Conservation (phyloP, 192 early-diverging fungal species). For the Phycomyces nitens region DNA sequence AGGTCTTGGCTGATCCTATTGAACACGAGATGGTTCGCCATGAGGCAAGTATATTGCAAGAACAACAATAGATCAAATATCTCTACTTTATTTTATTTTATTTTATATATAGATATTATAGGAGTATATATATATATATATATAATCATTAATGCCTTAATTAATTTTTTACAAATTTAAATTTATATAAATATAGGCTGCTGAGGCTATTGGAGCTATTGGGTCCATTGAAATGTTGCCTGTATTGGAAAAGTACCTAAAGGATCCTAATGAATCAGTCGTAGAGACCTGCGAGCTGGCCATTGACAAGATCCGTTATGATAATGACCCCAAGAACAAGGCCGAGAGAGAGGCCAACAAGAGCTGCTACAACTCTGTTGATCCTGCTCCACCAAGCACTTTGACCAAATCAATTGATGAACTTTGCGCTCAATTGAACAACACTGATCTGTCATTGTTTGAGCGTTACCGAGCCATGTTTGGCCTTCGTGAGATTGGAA, state of each 20-base stretch:
- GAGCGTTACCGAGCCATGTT: slow-evolving; percentile 95
- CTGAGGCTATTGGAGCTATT: slow-evolving; percentile 94
- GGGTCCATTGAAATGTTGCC: slow-evolving; percentile 63
- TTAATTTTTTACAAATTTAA: not conserved
- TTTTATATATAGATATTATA: too few species aligned
- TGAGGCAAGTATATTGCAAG: slow-evolving; percentile 62
- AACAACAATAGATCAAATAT: too few species aligned
- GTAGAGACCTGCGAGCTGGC: slow-evolving; percentile 90
- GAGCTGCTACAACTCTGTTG: slow-evolving; percentile 70
- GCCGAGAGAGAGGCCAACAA: slow-evolving; percentile 38
- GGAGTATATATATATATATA: not conserved
- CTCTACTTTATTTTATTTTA: too few species aligned
- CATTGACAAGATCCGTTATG: slow-evolving; percentile 80
- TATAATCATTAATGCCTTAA: not conserved
- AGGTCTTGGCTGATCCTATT: slow-evolving; percentile 60
- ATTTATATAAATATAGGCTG: slow-evolving; percentile 51
- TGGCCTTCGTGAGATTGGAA: slow-evolving; percentile 84
- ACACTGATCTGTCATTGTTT: slow-evolving; percentile 75
- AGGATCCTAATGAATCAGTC: slow-evolving; percentile 67
- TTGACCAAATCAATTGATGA: slow-evolving; percentile 61
- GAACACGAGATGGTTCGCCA: slow-evolving; percentile 96
- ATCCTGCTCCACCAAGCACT: slow-evolving; percentile 83
- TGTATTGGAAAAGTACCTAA: slow-evolving; percentile 71
- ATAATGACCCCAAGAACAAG: slow-evolving; percentile 54
- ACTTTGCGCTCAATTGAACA: slow-evolving; percentile 60